Evolutionary conservation across 345 rosid species (phyloP).

Genomic region (Citrus reticulata): DNA sequence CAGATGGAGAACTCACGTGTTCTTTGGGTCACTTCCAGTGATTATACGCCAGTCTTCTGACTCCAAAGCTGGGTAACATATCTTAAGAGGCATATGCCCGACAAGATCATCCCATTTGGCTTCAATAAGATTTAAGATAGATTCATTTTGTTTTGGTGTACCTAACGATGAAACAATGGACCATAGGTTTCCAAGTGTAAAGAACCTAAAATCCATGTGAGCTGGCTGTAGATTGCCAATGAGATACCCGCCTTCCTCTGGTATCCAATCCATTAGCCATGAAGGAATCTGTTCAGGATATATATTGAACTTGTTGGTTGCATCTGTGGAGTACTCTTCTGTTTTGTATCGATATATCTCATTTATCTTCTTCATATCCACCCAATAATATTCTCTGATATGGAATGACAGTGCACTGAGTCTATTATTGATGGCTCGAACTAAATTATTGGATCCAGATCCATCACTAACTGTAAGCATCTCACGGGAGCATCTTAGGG

Average conservation of each 20-base stretch:
- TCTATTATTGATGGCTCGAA: constrained; percentile 74
- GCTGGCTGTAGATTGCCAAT: constrained; percentile 82
- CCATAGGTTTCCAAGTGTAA: constrained; percentile 85
- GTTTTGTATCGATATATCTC: constrained; percentile 92
- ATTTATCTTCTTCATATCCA: constrained; percentile 74
- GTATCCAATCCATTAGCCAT: constrained; percentile 93
- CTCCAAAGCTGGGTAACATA: constrained; percentile 89
- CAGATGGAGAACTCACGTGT: constrained; percentile 51
- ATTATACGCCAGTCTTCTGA: constrained; percentile 90
- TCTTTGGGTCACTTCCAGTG: constrained; percentile 96
- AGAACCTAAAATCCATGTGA: constrained; percentile 88
- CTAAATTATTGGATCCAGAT: constrained; percentile 68
- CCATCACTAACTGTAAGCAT: constrained; percentile 63
- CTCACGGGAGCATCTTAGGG: constrained; percentile 74
- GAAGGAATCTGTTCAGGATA: constrained; percentile 87
- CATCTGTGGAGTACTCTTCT: constrained; percentile 83
- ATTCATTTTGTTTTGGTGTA: constrained; percentile 73
- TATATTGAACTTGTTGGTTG: constrained; percentile 82
- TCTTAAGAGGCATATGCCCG: constrained; percentile 85
- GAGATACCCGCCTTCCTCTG: constrained; percentile 77
- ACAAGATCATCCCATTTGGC: constrained; percentile 83
- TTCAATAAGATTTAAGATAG: constrained; percentile 65
- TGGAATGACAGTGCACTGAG: constrained; percentile 83
- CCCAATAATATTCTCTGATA: constrained; percentile 89
- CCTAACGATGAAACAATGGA: constrained; percentile 72